Percentiles rank a stretch among this genome's conserved stretches.
These are phyloP conservation scores for Eragrostis curvula DNA, from an alignment of 176 grass and related monocot species.

Conservation along the genomic window DNA sequence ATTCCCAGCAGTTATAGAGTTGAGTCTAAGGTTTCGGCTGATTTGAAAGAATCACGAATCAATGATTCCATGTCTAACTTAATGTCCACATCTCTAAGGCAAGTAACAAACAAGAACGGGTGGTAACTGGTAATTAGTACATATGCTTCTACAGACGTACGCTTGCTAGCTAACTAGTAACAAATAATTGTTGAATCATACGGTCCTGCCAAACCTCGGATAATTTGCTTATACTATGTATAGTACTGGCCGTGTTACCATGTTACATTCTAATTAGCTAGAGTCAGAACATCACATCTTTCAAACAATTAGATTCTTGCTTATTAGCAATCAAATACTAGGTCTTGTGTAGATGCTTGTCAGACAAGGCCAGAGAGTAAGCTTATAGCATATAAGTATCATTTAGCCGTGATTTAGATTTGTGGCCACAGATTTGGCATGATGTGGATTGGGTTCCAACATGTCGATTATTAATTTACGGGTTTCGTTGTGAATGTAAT, in stretches of 20 bases:
- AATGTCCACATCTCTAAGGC: constrained; percentile 10
- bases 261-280: not conserved
- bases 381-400: not conserved
- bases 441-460: constrained; percentile 7
- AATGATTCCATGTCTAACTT: not conserved
- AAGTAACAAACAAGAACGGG: not conserved
- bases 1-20: not conserved
- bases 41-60: not conserved
- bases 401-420: not conserved
- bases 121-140: too few species aligned
- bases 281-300: constrained; percentile 8
- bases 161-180: constrained; percentile 2
- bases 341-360: not conserved
- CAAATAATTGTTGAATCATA: not conserved
- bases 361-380: not conserved
- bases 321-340: not conserved
- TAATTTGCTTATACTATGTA: not conserved
- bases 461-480: not conserved
- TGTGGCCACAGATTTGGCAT: not conserved
- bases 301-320: not conserved
- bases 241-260: not conserved
- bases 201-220: not conserved
- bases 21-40: not conserved
- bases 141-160: not conserved
- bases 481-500: too few species aligned